Conservation (phyloP, 1,284 basidiomycete species). For the Pyrrhoderma lamaoense region DNA sequence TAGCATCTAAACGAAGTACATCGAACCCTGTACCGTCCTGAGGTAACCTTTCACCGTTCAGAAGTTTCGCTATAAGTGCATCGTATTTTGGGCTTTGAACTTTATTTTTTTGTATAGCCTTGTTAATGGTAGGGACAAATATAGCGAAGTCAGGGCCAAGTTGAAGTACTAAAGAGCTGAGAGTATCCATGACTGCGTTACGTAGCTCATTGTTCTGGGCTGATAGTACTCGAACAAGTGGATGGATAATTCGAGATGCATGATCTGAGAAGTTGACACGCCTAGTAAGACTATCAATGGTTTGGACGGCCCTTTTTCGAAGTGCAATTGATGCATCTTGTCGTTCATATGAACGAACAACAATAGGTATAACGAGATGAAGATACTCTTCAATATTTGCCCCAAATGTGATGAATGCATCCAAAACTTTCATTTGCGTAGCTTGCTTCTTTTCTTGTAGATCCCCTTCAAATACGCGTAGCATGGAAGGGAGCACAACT, state of each 20-base stretch:
- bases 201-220: slow-evolving; percentile 76
- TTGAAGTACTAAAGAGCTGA: slow-evolving; percentile 89
- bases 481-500: slow-evolving; percentile 81
- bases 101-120: slow-evolving; percentile 74
- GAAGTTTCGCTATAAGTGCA: slow-evolving; percentile 78
- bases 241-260: slow-evolving; percentile 95
- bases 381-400: slow-evolving; percentile 97
- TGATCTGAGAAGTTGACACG: slow-evolving; percentile 99
- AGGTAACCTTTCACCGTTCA: slow-evolving; percentile 89
- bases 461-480: slow-evolving; percentile 88
- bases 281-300: slow-evolving; percentile 85
- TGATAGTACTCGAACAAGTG: slow-evolving; percentile 83
- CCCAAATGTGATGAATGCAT: slow-evolving; percentile 93
- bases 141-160: slow-evolving; percentile 96
- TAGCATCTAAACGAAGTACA: slow-evolving; percentile 48
- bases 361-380: slow-evolving; percentile 93
- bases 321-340: slow-evolving; percentile 69
- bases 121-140: slow-evolving; percentile 95
- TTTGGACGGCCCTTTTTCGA: slow-evolving; percentile 85
- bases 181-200: slow-evolving; percentile 85
- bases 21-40: slow-evolving; percentile 62
- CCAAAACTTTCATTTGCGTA: slow-evolving; percentile 88
- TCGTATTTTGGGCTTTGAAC: slow-evolving; percentile 88
- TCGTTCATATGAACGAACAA: slow-evolving; percentile 88
- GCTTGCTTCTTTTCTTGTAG: slow-evolving; percentile 69